Evolutionary conservation across 495 filamentous ascomycete species (phyloP), one percentile per base, ranked within the genome.

Genomic region (Bryoglossum gracile): DNA sequence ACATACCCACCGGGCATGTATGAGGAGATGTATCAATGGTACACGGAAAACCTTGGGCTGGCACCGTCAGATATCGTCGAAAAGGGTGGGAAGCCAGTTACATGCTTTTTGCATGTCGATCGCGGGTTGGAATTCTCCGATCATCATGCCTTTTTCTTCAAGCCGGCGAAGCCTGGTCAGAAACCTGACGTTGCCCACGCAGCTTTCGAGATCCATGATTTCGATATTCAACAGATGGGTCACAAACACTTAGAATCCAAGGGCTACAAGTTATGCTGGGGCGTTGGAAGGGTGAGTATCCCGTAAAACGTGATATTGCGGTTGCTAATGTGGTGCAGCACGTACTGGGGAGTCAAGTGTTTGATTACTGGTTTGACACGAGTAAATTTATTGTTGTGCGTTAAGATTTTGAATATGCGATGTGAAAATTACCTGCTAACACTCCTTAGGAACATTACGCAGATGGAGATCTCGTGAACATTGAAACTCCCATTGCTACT

Each of bases 361-460:
- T 40, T 13, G 37, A 40, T 13, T 40, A 40, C 17, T 40, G 37
- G 37, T 40, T 17, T 18, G 37, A 40, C 23, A 18, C 37, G 9
- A 40, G 37, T 13, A 18, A 18, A 3, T 40, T 40, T 19, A 18
- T 40, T 18, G 9, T 40, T 4, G 37, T 40, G 18, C 5, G 37
- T 22, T 14, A 0, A 5, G 4, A 22, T 18, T 18, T 19, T 18
- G 18, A 17, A 9, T 38, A 9, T 38, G 17, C 17, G 6, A 5
- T 10, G 5, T 17, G 17, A 17, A 17, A 8, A 17, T 16, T 38
- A 17, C 9, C 17, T 38, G 13, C 8, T 38, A 11, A 1, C 35
- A n/a, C n/a, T n/a, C n/a, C n/a, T n/a, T 16, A 40, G 37, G 37
- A 40, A 13, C 37, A 40, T 18, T 40, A 40, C 13, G 37, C 37